These are phyloP conservation scores for Tricholoma bakamatsutake DNA, from an alignment of 768 basidiomycete genomes.

Conservation along the genomic window DNA sequence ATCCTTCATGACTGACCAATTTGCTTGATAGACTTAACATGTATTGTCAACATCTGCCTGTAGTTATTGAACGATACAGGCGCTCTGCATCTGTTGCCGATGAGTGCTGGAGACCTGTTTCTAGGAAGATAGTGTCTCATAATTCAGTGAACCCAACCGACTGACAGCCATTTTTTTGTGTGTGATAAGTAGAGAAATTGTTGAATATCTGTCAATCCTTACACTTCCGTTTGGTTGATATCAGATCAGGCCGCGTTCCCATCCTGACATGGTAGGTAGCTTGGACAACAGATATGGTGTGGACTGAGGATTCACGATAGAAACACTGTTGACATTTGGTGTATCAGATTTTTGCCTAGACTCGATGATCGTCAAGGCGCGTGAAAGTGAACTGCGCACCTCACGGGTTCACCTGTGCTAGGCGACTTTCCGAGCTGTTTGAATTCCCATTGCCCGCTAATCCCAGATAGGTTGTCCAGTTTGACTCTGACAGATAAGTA, in stretches of 20 bases:
- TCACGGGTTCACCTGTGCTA: background rate
- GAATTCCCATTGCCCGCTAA: background rate
- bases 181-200: background rate
- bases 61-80: background rate
- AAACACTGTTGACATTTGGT: too few relatives aligned
- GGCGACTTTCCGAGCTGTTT: background rate
- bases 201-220: background rate
- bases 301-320: too few relatives aligned
- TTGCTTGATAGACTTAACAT: background rate
- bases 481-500: too few relatives aligned
- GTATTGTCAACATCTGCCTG: background rate
- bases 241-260: background rate
- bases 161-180: background rate
- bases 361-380: background rate
- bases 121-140: background rate
- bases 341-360: too few relatives aligned
- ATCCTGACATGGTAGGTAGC: background rate
- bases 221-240: background rate
- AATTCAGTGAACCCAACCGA: background rate
- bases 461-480: background rate
- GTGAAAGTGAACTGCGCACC: background rate
- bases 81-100: background rate
- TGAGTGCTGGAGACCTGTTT: background rate
- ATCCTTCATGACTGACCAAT: background rate
- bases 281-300: too few relatives aligned